Conservation (phyloP, 176 grass and related monocot genomes). For the Poa pratensis region DNA sequence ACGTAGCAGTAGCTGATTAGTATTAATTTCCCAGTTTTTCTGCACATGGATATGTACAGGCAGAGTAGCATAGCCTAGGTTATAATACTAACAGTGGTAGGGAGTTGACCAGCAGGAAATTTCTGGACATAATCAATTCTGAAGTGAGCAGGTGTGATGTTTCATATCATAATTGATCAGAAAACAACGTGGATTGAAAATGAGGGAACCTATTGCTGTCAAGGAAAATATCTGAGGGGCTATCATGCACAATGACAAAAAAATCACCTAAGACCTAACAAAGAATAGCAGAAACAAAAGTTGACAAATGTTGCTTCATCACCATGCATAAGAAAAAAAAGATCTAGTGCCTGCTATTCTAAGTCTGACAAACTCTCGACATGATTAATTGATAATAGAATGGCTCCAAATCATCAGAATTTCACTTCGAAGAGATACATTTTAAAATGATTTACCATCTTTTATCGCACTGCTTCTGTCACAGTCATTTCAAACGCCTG, state of each 20-base stretch:
- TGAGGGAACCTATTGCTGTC: slow-evolving; percentile 10
- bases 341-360: background rate
- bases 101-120: slow-evolving; percentile 10
- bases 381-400: background rate
- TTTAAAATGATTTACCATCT: background rate
- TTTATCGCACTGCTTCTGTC: background rate
- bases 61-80: background rate
- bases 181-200: slow-evolving; percentile 18
- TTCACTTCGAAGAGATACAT: background rate
- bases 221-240: background rate
- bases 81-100: background rate
- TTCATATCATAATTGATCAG: background rate
- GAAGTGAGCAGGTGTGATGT: background rate
- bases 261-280: background rate
- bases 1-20: background rate
- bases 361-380: background rate
- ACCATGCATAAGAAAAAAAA: background rate
- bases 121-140: background rate
- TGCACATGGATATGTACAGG: background rate
- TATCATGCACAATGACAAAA: slow-evolving; percentile 29
- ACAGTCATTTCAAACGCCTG: background rate
- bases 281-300: slow-evolving; percentile 8
- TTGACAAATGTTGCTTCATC: slow-evolving; percentile 19
- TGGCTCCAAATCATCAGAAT: background rate
- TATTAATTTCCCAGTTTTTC: background rate